Evolutionary conservation across 202 grass and related monocot species (phyloP), one percentile per base, ranked within the genome.

Genomic region (Bolboschoenoplectus hybrid): DNA sequence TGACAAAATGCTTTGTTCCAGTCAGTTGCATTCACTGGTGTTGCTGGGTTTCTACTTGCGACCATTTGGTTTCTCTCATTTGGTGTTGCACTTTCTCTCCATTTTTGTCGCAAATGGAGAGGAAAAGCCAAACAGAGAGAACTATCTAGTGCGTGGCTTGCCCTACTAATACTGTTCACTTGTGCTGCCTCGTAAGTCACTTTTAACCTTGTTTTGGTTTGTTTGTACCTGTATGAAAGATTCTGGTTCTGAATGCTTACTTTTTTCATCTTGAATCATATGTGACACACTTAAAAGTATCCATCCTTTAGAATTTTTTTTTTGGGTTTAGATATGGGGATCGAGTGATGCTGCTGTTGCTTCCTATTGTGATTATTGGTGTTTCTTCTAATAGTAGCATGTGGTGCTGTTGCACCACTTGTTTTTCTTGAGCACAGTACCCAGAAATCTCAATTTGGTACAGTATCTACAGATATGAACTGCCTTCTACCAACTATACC

Each of bases 11-110:
- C 39, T 43, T 88, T 78, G 2, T 87, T 93, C 20, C 90, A 97
- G 95, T 97, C 95, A 83, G 93, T 97, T 89, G 91, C 89, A 56
- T 95, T 95, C 79, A 97, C 93, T 89, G 95, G 95, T 71, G 47
- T 82, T 90, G 82, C 87, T 82, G 95, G 95, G 49, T 89, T 97
- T 89, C 51, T 91, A 73, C 84, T 97, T 85, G 89, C 87, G 56
- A 78, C 55, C 12, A 39, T 89, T 20, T 98, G 93, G 91, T 87
- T 92, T 78, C 58, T 92, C 81, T 88, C 85, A 7, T 95, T 95
- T 46, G 90, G 93, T 47, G 69, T 87, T 71, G 88, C 90, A 58
- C 82, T 67, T 2, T 86, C 71, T 86, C 86, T 56, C 76, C 60
- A 83, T 87, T 89, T 91, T 78, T 89, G 82, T 87, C 87, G 85